Evolutionary conservation across 306 rosid genomes (phyloP).

Genomic region (Fragaria vesca): DNA sequence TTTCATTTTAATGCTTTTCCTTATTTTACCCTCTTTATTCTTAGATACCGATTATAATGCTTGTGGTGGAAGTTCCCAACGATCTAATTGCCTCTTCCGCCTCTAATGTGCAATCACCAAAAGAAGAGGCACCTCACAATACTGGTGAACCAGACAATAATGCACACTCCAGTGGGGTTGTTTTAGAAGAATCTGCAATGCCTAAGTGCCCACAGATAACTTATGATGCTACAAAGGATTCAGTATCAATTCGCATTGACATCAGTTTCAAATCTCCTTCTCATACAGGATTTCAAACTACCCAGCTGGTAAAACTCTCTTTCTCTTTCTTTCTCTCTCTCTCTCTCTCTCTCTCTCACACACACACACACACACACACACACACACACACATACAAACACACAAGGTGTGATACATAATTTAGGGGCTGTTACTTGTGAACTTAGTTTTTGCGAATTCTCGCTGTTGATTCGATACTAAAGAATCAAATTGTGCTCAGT

Average conservation of each 20-base stretch:
- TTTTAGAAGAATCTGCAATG: constrained; percentile 54
- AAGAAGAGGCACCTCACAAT: constrained; percentile 49
- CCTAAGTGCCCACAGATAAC: constrained; percentile 50
- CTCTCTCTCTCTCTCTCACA: neutral
- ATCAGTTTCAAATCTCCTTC: constrained; percentile 90
- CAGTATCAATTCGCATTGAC: constrained; percentile 82
- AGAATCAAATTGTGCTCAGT: neutral
- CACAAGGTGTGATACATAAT: neutral
- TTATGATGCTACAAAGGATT: constrained; percentile 41
- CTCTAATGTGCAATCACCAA: constrained; percentile 71
- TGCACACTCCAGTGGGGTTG: constrained; percentile 43
- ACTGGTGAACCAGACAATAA: constrained; percentile 46
- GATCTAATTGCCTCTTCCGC: constrained; percentile 58
- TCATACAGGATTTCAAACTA: constrained; percentile 93
- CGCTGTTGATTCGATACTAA: neutral
- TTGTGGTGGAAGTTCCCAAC: constrained; percentile 90
- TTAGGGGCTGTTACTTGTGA: neutral
- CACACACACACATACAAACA: no score
- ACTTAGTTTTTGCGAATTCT: neutral
- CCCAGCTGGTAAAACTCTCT: constrained; percentile 64
- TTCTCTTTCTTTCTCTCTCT: constrained; percentile 9
- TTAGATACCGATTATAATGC: constrained; percentile 95
- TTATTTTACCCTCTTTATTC: constrained; percentile 27
- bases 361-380: no score
- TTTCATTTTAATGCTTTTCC: constrained; percentile 16